These are phyloP conservation scores for Monosporascus sp. DNA, from an alignment of 2,329 filamentous ascomycete species.

Conservation along the genomic window DNA sequence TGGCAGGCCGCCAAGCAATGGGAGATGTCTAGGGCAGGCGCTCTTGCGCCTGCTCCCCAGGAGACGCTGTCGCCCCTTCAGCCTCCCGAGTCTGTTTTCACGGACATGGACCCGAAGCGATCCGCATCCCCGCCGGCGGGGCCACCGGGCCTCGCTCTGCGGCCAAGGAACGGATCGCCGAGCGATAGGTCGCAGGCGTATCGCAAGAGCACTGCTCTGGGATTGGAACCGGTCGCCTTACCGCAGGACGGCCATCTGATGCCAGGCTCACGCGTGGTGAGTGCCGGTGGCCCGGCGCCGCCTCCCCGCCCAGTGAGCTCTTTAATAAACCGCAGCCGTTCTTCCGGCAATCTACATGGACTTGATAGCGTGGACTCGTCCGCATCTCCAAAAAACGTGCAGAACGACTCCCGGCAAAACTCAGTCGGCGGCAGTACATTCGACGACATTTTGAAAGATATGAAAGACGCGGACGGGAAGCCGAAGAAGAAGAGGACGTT, in stretches of 20 bases:
- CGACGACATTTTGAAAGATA: conserved; percentile 29
- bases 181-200: conserved; percentile 18
- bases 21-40: conserved; percentile 21
- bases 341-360: conserved; percentile 24
- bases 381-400: conserved; percentile 12
- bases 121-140: conserved; percentile 23
- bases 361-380: conserved; percentile 2
- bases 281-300: conserved; percentile 18
- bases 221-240: conserved; percentile 25
- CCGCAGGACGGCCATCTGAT: conserved; percentile 12
- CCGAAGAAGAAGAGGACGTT: conserved; percentile 30
- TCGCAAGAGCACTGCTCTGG: conserved; percentile 27
- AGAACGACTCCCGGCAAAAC: conserved; percentile 12
- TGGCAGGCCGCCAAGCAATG: conserved; percentile 29
- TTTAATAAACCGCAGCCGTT: conserved; percentile 25
- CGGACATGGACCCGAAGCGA: conserved; percentile 25
- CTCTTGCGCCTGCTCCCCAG: conserved; percentile 14
- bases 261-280: conserved; percentile 20
- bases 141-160: conserved; percentile 21
- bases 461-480: conserved; percentile 25
- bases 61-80: conserved; percentile 21
- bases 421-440: conserved; percentile 27
- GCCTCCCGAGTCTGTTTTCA: conserved; percentile 27
- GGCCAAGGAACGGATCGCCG: conserved; percentile 20
- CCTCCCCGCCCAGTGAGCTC: conserved; percentile 18